Conservation (phyloP, 805 yeast genomes). For the Kluyveromyces aestuarii region DNA sequence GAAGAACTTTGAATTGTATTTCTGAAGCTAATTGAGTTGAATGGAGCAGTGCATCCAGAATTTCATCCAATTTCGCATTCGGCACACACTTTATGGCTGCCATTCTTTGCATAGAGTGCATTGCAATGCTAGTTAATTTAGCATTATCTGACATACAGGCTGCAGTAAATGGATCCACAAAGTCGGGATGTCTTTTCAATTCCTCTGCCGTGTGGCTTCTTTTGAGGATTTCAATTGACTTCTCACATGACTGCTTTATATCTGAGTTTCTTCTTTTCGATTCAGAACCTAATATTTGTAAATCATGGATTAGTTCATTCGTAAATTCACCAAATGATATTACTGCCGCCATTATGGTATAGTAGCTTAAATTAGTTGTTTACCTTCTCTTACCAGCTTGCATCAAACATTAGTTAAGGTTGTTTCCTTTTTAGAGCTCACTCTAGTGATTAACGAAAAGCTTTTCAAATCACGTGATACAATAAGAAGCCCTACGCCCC, state of each 20-base stretch:
- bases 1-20: slow-evolving; percentile 78
- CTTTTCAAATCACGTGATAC: background rate
- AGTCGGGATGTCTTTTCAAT: slow-evolving; percentile 40
- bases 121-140: slow-evolving; percentile 60
- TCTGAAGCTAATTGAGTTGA: slow-evolving; percentile 72
- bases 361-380: too few species aligned
- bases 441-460: background rate
- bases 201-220: slow-evolving; percentile 23
- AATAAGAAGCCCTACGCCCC: too few species aligned
- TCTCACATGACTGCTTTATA: slow-evolving; percentile 51
- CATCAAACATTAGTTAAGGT: background rate
- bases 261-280: slow-evolving; percentile 63
- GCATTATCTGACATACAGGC: slow-evolving; percentile 71
- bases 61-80: slow-evolving; percentile 37
- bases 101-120: slow-evolving; percentile 61
- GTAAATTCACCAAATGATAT: slow-evolving; percentile 14
- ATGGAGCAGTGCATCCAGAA: slow-evolving; percentile 61
- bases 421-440: background rate
- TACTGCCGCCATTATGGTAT: slow-evolving; percentile 9
- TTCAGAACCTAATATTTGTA: slow-evolving; percentile 53
- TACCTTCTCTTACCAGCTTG: too few species aligned
- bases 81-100: slow-evolving; percentile 50
- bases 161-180: slow-evolving; percentile 58
- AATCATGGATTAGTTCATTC: slow-evolving; percentile 41
- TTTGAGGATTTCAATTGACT: slow-evolving; percentile 40